These are phyloP conservation scores for Podaxis carcinomalis DNA, from an alignment of 768 basidiomycete species.

Conservation along the genomic window DNA sequence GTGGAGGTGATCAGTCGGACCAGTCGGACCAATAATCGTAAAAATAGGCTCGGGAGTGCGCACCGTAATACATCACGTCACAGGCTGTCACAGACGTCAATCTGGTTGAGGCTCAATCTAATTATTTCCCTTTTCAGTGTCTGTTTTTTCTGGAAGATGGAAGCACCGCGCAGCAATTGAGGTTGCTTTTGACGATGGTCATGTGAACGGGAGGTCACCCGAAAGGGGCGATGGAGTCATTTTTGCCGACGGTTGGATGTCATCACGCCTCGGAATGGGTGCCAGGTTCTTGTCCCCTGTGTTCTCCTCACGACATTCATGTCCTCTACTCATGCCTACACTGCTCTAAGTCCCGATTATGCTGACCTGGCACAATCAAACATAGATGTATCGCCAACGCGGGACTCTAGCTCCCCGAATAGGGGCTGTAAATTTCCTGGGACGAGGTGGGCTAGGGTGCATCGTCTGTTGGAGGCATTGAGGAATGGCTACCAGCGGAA, in stretches of 20 bases:
- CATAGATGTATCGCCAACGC: background rate
- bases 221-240: background rate
- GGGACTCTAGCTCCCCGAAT: background rate
- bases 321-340: slow-evolving; percentile 8
- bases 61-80: no score
- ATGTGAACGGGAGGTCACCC: background rate
- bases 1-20: no score
- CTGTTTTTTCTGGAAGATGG: no score
- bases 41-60: no score
- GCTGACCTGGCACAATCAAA: slow-evolving; percentile 8
- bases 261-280: background rate
- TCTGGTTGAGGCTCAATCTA: no score
- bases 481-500: slow-evolving; percentile 8
- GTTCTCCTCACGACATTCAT: slow-evolving; percentile 1
- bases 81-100: no score
- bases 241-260: background rate
- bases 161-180: no score
- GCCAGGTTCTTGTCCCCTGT: background rate
- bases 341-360: slow-evolving; percentile 5
- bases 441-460: background rate
- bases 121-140: no score
- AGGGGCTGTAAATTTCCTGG: background rate
- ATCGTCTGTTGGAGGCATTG: background rate
- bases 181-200: background rate
- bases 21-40: no score